These are phyloP conservation scores for Nakataea oryzae DNA, from an alignment of 2,329 filamentous ascomycete species.

Conservation along the genomic window DNA sequence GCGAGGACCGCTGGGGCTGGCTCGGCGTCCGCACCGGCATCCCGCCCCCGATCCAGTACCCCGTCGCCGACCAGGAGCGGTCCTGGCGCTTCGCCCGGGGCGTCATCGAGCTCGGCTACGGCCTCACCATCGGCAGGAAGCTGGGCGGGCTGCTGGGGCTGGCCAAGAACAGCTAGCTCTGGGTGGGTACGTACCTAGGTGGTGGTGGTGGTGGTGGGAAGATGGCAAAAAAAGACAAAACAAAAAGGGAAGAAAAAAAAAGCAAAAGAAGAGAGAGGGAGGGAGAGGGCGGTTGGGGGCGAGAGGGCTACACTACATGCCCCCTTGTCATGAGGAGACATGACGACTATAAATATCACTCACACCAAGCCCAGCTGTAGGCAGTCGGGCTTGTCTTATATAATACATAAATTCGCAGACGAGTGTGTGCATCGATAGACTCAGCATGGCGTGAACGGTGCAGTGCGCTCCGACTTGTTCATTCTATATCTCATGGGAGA, in stretches of 20 bases:
- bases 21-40: constrained; percentile 64
- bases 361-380: not conserved
- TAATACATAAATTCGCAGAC: not conserved
- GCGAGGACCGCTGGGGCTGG: constrained; percentile 58
- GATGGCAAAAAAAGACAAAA: too few relatives aligned
- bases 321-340: too few relatives aligned
- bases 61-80: constrained; percentile 52
- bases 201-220: too few relatives aligned
- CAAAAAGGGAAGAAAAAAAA: too few relatives aligned
- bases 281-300: not conserved
- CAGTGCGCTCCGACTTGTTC: not conserved
- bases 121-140: constrained; percentile 14
- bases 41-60: constrained; percentile 71
- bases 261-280: too few relatives aligned
- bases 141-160: constrained; percentile 8
- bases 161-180: constrained; percentile 5
- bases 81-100: constrained; percentile 57
- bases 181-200: too few relatives aligned
- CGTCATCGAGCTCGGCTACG: constrained; percentile 53
- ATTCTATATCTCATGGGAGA: too few relatives aligned
- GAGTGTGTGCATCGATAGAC: not conserved
- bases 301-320: not conserved
- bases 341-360: not conserved
- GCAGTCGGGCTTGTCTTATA: not conserved
- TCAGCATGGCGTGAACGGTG: too few relatives aligned